Base-by-base conservation (phyloP, 768 basidiomycete genomes). In the Tylopilus sp. region DNA sequence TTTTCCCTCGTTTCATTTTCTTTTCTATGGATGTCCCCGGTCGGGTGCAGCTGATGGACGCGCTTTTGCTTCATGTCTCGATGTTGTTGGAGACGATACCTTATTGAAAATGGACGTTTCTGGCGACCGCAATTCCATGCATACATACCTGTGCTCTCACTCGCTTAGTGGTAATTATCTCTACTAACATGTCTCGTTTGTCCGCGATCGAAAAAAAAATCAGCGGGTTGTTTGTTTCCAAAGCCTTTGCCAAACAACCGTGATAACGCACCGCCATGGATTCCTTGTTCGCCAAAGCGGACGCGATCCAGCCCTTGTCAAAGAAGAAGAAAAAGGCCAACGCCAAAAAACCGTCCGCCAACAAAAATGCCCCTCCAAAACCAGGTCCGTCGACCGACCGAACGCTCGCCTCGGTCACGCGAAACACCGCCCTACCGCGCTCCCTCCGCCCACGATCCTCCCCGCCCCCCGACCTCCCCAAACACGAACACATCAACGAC, bases 221-320 rank as follows among this genome's bases (percentile, higher is more conserved):
- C 11, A 31, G 11, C 3, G 12, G 37, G 31, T 55, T 48, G 58
- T 60, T 60, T 60, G 25, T 60, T 60, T 50, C 53, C 17, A 52
- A 53, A 31, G 59, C 25, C 48, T 31, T 54, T 54, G 52, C 59
- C 48, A 57, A 61, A 54, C 50, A 57, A 47, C 43, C 46, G 10
- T 11, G 29, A 31, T 38, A 19, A 28, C 42, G 11, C 42, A 26
- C 42, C 26, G 4, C 29, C 42, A 53, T 91, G 87, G 87, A 91
- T 62, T 72, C 84, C 12, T 78, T 92, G 14, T 76, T 92, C 55
- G 82, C 87, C 17, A 83, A 83, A 59, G 87, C 85, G 42, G 75
- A 87, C 54, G 78, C 83, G 9, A 70, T 84, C 36, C 69, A 72
- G 52, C 77, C 84, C 33, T 47, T 77, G 12, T 67, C 65, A 11